Base-by-base conservation (phyloP, 257 asterid genomes). In the Capsicum chinense region DNA sequence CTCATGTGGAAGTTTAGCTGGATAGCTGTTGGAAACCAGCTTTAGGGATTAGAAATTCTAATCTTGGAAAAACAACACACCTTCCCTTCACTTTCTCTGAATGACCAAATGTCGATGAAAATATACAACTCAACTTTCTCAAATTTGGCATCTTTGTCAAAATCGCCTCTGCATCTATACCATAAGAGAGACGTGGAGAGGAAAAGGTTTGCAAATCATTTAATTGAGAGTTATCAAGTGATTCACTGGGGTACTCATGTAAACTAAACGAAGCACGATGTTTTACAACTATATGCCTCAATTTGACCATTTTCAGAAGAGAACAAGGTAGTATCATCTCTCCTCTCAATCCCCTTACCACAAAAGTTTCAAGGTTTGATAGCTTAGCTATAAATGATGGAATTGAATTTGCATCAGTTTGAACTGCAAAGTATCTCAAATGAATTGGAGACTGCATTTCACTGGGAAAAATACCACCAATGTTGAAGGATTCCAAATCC, bases 71-170 rank as follows among this genome's bases (percentile, higher is more conserved):
- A 6, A 0, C 15, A 62, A 62, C 39, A 62, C 13, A 62, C 37
- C 13, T 62, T 62, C 68, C 68, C 7, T 62, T 19, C 7, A 62
- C 6, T 62, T 11, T 62, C 37, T 62, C 15, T 62, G 39, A 9
- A 19, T 19, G 10, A 62, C 39, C 10, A 62, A 62, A 62, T 62
- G 68, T 68, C 12, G 6, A 50, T 12, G 68, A 68, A 68, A 68
- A 68, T 68, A 68, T 68, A 42, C 76, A 68, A 37, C 76, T 68
- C 19, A 37, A 42, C 11, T 68, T 68, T 68, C 52, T 68, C 19
- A 14, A 37, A 37, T 37, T 19, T 12, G 15, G 13, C 39, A 11
- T 62, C 33, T 62, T 62, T 62, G 68, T 19, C 68, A 62, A 62
- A 12, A 62, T 62, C 58, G 21, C 9, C 68, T 62, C 6, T 19